These are phyloP conservation scores for Omphalotus guepiniiformis DNA, from an alignment of 768 basidiomycete species.

Conservation along the genomic window DNA sequence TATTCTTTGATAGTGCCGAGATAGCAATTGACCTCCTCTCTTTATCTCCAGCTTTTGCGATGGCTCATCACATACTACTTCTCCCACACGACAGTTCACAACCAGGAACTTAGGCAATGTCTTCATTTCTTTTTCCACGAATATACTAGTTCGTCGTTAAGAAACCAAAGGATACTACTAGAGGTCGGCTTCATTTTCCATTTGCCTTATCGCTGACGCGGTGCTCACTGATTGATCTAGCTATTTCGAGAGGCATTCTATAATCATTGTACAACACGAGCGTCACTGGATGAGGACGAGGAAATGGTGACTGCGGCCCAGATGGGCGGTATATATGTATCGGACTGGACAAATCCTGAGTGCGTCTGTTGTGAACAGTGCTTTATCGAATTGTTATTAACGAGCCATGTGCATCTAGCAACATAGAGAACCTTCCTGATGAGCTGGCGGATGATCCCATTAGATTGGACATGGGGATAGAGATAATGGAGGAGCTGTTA, in stretches of 20 bases:
- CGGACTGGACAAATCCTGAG: slow-evolving; percentile 74
- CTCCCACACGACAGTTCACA: slow-evolving; percentile 74
- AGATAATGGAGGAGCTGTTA: slow-evolving; percentile 39
- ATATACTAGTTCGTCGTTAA: slow-evolving; percentile 76
- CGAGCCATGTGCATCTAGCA: neutral
- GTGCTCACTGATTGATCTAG: neutral
- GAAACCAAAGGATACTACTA: slow-evolving; percentile 72
- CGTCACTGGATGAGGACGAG: slow-evolving; percentile 46
- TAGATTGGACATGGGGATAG: slow-evolving; percentile 46
- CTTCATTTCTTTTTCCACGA: slow-evolving; percentile 83
- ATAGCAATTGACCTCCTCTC: slow-evolving; percentile 38
- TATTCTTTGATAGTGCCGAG: neutral
- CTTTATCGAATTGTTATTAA: slow-evolving; percentile 7
- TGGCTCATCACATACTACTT: slow-evolving; percentile 52
- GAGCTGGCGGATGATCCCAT: slow-evolving; percentile 31
- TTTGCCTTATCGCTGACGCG: neutral
- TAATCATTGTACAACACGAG: slow-evolving; percentile 42
- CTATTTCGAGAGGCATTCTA: slow-evolving; percentile 58
- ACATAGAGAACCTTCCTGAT: slow-evolving; percentile 20
- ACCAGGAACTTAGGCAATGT: slow-evolving; percentile 82
- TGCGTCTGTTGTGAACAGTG: slow-evolving; percentile 39
- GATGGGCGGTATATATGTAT: slow-evolving; percentile 52
- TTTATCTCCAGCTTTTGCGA: slow-evolving; percentile 33
- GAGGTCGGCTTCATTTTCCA: slow-evolving; percentile 37
- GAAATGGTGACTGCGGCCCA: slow-evolving; percentile 55